Evolutionary conservation across 83 land plant species (phyloP).

Genomic region (Larix sibirica): DNA sequence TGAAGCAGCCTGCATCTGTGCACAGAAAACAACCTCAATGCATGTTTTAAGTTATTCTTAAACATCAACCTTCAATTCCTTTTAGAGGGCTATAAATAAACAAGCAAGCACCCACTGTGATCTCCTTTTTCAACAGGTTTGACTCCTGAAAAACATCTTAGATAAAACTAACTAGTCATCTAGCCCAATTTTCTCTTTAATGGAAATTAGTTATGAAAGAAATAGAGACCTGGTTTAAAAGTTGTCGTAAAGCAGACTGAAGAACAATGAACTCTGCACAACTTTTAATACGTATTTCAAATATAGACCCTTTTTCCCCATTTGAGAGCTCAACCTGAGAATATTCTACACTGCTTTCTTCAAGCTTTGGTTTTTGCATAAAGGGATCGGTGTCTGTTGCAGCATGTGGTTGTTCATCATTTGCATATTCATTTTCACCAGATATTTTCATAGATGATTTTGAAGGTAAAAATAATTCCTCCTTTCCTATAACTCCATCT

Average conservation of each 20-base stretch:
- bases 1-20: conserved; percentile 21
- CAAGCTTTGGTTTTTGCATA: no score
- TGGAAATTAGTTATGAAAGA: no score
- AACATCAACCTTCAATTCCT: background rate
- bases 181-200: no score
- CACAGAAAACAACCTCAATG: background rate
- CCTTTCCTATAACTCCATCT: no score
- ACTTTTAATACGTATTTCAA: conserved; percentile 11
- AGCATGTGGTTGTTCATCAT: background rate
- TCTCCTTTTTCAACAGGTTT: no score
- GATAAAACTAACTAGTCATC: no score
- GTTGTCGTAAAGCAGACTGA: conserved; percentile 38
- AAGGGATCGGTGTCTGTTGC: background rate
- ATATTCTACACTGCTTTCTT: no score
- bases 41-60: background rate
- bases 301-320: conserved; percentile 3
- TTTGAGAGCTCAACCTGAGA: background rate
- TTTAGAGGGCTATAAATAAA: background rate
- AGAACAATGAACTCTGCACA: background rate
- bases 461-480: background rate
- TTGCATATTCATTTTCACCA: background rate
- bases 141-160: no score
- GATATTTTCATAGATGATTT: no score
- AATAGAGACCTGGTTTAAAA: conserved; percentile 33
- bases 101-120: no score